phyloP scores from a whole-genome alignment of 2,329 filamentous ascomycete genomes.

The Fusarium sp. region DNA sequence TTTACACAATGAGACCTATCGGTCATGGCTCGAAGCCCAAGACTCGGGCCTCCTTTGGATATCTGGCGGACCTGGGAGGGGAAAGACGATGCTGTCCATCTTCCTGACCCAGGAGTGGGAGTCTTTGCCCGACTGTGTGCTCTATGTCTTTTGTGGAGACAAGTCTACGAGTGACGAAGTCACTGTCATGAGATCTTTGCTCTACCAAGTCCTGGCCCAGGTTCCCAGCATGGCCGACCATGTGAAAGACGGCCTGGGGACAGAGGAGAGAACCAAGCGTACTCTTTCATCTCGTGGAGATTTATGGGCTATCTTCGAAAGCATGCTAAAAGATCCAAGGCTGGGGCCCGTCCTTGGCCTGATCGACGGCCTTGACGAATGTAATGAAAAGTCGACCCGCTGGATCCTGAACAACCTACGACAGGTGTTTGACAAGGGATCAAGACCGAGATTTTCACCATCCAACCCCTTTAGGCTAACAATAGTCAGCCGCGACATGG shows the following conservation, averaged over 20 bases:
- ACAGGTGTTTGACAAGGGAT: background rate
- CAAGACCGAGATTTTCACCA: no score
- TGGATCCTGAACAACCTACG: background rate
- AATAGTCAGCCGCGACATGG: background rate
- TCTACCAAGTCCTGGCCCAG: background rate
- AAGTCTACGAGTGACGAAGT: background rate
- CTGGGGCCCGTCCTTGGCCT: background rate
- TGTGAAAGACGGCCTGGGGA: background rate
- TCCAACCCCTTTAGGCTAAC: background rate
- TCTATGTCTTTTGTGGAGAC: background rate
- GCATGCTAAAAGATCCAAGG: rapidly evolving
- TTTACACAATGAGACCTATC: background rate
- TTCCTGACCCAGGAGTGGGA: background rate
- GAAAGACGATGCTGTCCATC: background rate
- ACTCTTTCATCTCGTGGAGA: background rate
- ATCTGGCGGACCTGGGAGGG: background rate
- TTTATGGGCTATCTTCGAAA: background rate
- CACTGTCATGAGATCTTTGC: background rate
- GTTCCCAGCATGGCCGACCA: rapidly evolving
- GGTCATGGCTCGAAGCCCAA: background rate
- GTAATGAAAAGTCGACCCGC: background rate
- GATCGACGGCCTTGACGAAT: background rate
- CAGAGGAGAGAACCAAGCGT: background rate
- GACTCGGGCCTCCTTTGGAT: background rate
- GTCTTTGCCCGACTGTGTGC: background rate